These are phyloP conservation scores for Penicillium sp. DNA, from an alignment of 2,329 filamentous ascomycete genomes.

Conservation along the genomic window DNA sequence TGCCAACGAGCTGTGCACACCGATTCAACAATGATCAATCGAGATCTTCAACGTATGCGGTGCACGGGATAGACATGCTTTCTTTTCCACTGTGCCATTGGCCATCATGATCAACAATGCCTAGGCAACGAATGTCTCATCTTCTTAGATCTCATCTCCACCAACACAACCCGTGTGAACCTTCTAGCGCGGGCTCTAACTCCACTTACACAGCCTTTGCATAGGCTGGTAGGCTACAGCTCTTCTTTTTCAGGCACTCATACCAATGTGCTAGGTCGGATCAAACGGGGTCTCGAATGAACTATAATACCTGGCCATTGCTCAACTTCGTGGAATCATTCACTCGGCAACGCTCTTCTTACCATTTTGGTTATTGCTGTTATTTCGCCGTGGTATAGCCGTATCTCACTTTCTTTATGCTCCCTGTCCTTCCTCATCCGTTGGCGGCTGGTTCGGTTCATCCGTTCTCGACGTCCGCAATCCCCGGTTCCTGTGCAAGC, in stretches of 20 bases:
- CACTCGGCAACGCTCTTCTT: neutral
- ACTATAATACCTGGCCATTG: conserved; percentile 6
- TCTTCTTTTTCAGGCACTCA: conserved; percentile 22
- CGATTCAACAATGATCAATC: conserved; percentile 19
- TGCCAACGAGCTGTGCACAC: conserved; percentile 11
- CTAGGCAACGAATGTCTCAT: conserved; percentile 10
- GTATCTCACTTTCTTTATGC: conserved; percentile 27
- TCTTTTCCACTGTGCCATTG: conserved; percentile 12
- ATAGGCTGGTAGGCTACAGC: conserved; percentile 14
- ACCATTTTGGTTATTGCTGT: neutral
- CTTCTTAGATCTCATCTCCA: conserved; percentile 16
- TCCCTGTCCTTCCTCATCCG: conserved; percentile 29
- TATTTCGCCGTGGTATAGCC: conserved; percentile 4
- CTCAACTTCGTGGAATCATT: neutral
- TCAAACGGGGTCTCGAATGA: neutral
- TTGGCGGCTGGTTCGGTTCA: conserved; percentile 32
- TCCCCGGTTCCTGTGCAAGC: conserved; percentile 30
- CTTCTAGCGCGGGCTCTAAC: conserved; percentile 26
- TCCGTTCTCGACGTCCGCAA: conserved; percentile 31
- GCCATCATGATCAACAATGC: conserved; percentile 7
- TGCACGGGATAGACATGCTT: conserved; percentile 1
- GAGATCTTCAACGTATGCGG: conserved; percentile 13
- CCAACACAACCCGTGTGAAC: conserved; percentile 14
- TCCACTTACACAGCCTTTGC: conserved; percentile 18
- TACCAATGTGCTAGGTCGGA: conserved; percentile 11